Base-by-base conservation (phyloP, 2,329 filamentous ascomycete species). In the Arachnopeziza araneosa region DNA sequence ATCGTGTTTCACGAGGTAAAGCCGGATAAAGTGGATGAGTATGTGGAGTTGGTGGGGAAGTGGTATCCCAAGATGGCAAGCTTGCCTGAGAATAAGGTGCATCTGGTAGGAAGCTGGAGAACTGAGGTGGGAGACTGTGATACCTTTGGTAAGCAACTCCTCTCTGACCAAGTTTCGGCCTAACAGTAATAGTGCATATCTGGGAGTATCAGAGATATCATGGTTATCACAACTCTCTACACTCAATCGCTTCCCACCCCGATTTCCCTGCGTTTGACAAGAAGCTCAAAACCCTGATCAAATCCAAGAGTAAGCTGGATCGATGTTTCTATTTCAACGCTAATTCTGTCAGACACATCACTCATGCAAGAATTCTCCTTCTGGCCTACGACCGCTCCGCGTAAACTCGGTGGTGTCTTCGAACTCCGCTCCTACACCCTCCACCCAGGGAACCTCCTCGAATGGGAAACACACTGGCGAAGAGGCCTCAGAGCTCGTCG, bases 331-430 rank as follows among this genome's bases (percentile, higher is more conserved):
- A 44, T 3, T 19, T 44, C 36, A 44, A 19, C 3, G 17, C 36
- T 44, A 44, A 44, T 14, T 6, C 26, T 44, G 3, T 44, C 36
- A 44, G 36, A 44, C 12, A 89, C 88, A 4, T 97, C 93, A 0
- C 83, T 99, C 56, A 99, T 99, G 95, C 95, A 99, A 75, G 95
- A 99, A 76, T 99, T 99, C 77, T 96, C 93, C 44, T 99, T 99
- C 83, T 99, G 95, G 95, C 95, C 95, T 1, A 99, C 95, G 2
- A 93, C 91, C 0, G 83, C 93, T 5, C 95, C 95, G 0, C 91
- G 95, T 62, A 82, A 91, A 70, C 84, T 99, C 0, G 95, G 95
- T 58, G 95, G 95, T 52, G 77, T 99, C 50, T 99, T 99, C 73
- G 95, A 99, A 79, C 83, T 99, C 36, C 90, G 95, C 56, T 97